phyloP scores from a whole-genome alignment of 1,139 yeast genomes.

The Debaryomyces sp. region DNA sequence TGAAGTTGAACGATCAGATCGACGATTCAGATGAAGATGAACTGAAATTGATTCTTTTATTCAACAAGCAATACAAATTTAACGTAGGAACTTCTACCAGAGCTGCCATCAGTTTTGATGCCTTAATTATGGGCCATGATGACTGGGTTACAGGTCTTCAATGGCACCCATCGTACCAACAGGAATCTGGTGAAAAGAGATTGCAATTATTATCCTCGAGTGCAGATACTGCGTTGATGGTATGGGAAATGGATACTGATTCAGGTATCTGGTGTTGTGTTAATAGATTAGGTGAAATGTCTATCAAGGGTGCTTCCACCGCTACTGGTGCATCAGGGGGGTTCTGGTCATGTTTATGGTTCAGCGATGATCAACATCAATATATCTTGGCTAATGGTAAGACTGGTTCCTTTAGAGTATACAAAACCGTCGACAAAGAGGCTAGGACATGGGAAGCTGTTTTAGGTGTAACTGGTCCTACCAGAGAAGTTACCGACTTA shows the following conservation, averaged over 20 bases:
- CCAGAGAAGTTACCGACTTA: constrained; percentile 72
- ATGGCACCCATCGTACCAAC: constrained; percentile 62
- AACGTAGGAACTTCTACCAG: constrained; percentile 31
- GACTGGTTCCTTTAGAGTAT: constrained; percentile 89
- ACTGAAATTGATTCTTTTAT: constrained; percentile 53
- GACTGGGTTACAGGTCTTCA: constrained; percentile 90
- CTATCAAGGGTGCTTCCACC: constrained; percentile 95
- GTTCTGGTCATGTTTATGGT: constrained; percentile 91
- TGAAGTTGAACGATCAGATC: constrained; percentile 58
- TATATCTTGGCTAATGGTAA: constrained; percentile 79
- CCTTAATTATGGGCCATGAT: constrained; percentile 95
- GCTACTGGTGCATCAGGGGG: constrained; percentile 99
- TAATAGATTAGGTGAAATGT: constrained; percentile 83
- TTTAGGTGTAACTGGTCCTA: constrained; percentile 77
- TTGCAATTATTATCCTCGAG: constrained; percentile 77
- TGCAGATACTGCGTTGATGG: constrained; percentile 91
- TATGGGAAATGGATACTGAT: constrained; percentile 89
- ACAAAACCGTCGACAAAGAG: constrained; percentile 48
- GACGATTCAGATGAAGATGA: constrained; percentile 61
- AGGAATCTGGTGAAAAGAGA: constrained; percentile 26
- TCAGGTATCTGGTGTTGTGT: constrained; percentile 93
- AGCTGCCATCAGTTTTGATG: constrained; percentile 79
- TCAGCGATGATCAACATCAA: constrained; percentile 44
- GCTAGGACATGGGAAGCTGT: constrained; percentile 52
- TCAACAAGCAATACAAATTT: constrained; percentile 68